Evolutionary conservation across 78 protist species (phyloP), one percentile per base, ranked within the genome.

Genomic region (Dictyostelium discoideum): DNA sequence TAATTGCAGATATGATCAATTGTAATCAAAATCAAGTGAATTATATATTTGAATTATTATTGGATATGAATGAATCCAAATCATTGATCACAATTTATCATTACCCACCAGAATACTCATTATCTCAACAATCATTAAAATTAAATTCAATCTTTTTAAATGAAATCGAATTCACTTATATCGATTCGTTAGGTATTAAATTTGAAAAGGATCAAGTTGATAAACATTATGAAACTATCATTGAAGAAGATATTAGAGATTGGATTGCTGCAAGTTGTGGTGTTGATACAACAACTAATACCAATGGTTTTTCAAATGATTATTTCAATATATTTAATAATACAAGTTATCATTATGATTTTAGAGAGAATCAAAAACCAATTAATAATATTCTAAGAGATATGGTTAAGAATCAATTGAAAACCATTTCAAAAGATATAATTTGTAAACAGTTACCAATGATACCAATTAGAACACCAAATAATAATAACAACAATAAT

Each of bases 11-110:
- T 22, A 67, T 82, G 89, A 37, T 44, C 18, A 44, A 8, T 6
- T 24, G 73, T n/a, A 90, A 90, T 50, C 95, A 90, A 57, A 72
- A 90, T 48, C 87, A 82, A 73, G 40, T 90, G 29, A 90, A 90
- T 32, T 82, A 48, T 63, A 13, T 90, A 11, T 46, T 82, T 40
- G 77, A 90, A 22, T 11, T 48, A 29, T 50, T 82, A 8, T 14
- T 26, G 18, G 26, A 57, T 22, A 5, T 29, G 32, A 32, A 69
- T 11, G 22, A 74, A 18, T 7, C 13, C 6, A 90, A 90, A 44
- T 3, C 84, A 7, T 46, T 90, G 9, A 54, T 90, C 1, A 82
- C 60, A 22, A 90, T 90, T 13, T 90, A 77, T 37, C 95, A 90
- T 18, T 90, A 72, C 24, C 88, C 95, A 73, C 85, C 88, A 44